Evolutionary conservation across 2,329 filamentous ascomycete genomes (phyloP).

Genomic region (Colletotrichum tofieldiae): DNA sequence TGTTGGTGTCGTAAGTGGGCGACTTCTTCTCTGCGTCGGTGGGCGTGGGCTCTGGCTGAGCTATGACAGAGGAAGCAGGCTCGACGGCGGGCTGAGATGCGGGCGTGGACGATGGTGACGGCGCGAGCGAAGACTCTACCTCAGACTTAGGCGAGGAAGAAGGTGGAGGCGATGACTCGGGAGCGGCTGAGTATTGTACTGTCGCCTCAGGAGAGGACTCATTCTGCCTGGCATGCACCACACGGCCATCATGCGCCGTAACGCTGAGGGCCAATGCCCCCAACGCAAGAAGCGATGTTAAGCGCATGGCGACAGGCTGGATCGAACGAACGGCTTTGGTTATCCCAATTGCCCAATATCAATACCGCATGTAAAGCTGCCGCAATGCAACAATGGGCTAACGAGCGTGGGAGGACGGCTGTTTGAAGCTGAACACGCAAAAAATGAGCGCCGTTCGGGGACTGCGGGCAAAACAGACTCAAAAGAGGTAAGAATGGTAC

Average conservation of each 20-base stretch:
- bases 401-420: constrained; percentile 36
- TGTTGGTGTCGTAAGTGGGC: constrained; percentile 27
- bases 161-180: constrained; percentile 5
- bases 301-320: constrained; percentile 24
- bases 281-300: constrained; percentile 24
- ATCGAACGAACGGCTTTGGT: constrained; percentile 19
- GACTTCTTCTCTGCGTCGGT: constrained; percentile 17
- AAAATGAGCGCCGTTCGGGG: constrained; percentile 19
- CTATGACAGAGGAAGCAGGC: constrained; percentile 1
- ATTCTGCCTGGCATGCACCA: constrained; percentile 31
- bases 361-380: constrained; percentile 26
- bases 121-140: background rate
- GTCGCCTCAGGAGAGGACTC: constrained; percentile 6
- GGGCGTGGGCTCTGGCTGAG: constrained; percentile 20
- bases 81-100: constrained; percentile 1
- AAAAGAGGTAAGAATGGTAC: constrained; percentile 28
- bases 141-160: background rate
- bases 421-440: constrained; percentile 16
- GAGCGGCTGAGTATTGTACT: constrained; percentile 3
- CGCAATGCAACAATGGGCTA: constrained; percentile 21
- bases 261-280: constrained; percentile 29
- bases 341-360: constrained; percentile 18
- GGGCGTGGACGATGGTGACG: constrained; percentile 6
- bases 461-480: constrained; percentile 34
- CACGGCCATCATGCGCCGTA: constrained; percentile 16